phyloP scores from a whole-genome alignment of 305 asterid genomes.

The Solanum hybrid region DNA sequence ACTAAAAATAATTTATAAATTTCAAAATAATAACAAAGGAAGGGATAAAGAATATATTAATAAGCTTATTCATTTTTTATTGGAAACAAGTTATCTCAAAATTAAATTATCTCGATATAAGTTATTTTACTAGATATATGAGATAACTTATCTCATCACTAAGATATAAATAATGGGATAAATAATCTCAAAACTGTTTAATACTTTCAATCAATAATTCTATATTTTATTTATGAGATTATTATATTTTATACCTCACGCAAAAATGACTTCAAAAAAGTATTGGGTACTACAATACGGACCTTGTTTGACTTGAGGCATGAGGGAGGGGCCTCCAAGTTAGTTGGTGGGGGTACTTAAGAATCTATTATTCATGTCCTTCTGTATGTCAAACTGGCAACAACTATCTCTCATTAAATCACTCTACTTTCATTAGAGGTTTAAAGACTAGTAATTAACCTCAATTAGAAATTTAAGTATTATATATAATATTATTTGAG shows the following conservation, averaged over 20 bases:
- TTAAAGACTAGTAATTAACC: not conserved
- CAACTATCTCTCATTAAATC: constrained; percentile 17
- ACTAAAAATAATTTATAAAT: too few species aligned
- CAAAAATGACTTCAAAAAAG: not conserved
- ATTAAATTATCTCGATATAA: too few species aligned
- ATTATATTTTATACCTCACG: too few species aligned
- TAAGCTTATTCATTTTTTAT: not conserved
- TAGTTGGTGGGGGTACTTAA: not conserved
- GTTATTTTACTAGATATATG: too few species aligned
- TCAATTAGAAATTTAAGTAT: not conserved
- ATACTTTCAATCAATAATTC: too few species aligned
- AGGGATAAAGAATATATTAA: not conserved
- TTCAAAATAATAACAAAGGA: not conserved
- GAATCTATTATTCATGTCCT: constrained; percentile 3
- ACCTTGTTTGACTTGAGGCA: constrained; percentile 11
- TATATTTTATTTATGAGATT: accelerated
- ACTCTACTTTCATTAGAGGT: not conserved
- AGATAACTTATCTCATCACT: not conserved
- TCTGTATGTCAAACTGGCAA: constrained; percentile 21
- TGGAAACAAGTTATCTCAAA: too few species aligned
- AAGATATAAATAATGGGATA: not conserved
- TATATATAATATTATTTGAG: not conserved
- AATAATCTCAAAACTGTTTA: too few species aligned
- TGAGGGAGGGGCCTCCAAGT: not conserved
- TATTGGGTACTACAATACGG: not conserved